A percentile compares a stretch with the other conserved stretches of the same genome.
Evolutionary conservation across 208 protist genomes (phyloP).

Genomic region (Wallacemonas sp.): DNA sequence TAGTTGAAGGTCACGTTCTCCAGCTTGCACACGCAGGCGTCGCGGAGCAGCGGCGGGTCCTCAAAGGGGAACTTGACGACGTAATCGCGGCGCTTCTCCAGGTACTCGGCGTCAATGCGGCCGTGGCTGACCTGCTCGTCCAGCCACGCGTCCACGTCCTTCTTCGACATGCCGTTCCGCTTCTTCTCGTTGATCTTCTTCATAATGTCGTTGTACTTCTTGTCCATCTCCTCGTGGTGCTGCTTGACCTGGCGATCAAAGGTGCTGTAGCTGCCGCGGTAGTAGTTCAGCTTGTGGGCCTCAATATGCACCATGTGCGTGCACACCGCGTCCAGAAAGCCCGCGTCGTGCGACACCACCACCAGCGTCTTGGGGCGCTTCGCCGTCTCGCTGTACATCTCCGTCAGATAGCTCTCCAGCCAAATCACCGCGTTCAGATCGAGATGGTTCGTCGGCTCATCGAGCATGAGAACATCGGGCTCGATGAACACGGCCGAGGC

Average conservation of each 20-base stretch:
- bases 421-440: conserved; percentile 96
- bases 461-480: conserved; percentile 95
- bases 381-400: conserved; percentile 77
- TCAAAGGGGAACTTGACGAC: conserved; percentile 89
- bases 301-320: conserved; percentile 94
- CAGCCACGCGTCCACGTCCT: conserved; percentile 81
- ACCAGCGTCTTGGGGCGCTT: conserved; percentile 91
- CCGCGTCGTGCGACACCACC: conserved; percentile 96
- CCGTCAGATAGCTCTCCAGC: conserved; percentile 92
- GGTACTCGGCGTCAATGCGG: conserved; percentile 61
- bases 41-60: conserved; percentile 72
- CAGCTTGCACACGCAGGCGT: conserved; percentile 84
- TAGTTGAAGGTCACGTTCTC: conserved; percentile 88
- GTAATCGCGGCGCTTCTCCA: conserved; percentile 89
- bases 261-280: conserved; percentile 73
- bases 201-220: conserved; percentile 73
- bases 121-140: conserved; percentile 72
- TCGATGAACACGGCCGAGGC: conserved; percentile 94
- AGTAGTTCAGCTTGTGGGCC: conserved; percentile 90
- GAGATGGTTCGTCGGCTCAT: conserved; percentile 98
- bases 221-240: conserved; percentile 82
- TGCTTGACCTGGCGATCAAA: conserved; percentile 80
- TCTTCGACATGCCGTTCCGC: conserved; percentile 87
- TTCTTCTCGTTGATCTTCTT: conserved; percentile 89
- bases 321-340: conserved; percentile 95